Evolutionary conservation across 768 basidiomycete genomes (phyloP), one percentile per base, ranked within the genome.

Genomic region (Phaeotremella skinneri): DNA sequence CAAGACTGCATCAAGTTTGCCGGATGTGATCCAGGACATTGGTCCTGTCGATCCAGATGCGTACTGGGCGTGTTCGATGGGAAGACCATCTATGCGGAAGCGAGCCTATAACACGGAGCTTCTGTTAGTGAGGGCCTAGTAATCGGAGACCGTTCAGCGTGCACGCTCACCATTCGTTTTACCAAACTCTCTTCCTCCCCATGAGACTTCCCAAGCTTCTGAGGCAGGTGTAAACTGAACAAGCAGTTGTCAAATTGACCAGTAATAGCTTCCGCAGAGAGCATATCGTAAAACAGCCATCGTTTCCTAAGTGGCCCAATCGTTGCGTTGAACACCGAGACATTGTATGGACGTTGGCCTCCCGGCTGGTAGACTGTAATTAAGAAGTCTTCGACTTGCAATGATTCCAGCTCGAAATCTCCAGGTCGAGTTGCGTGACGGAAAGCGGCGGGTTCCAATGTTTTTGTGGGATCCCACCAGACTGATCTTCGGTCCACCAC

Each of bases 201-300:
- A 2, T 82, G 61, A 0, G 84, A 86, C 87, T 96, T 91, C 1
- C 93, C 94, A 16, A 97, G 78, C 69, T 91, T 88, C 63, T 90
- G 89, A 41, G 97, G 76, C 76, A 88, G 91, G 43, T 80, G 96
- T 63, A 99, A 74, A 73, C 93, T 97, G 79, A 96, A 96, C 20
- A 99, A 74, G 69, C 96, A 99, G 72, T 97, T 97, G 75, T 99
- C 96, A 63, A 91, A 90, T 75, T 99, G 96, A 3, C 96, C 96
- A 7, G 96, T 94, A 41, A 98, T 88, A 63, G 88, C 90, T 72
- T 97, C 93, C 0, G 96, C 93, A n/a, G 82, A 83, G 59, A 98
- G 79, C 63, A 98, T 86, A 77, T 99, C 96, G 76, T 93, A 93
- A 76, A 96, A 96, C 34, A 94, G 67, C 91, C 91, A 98, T 69